Percentiles rank a stretch among this genome's conserved stretches.
Conservation (phyloP, 371 early-diverging fungal genomes). For the Rhizopus sp. region DNA sequence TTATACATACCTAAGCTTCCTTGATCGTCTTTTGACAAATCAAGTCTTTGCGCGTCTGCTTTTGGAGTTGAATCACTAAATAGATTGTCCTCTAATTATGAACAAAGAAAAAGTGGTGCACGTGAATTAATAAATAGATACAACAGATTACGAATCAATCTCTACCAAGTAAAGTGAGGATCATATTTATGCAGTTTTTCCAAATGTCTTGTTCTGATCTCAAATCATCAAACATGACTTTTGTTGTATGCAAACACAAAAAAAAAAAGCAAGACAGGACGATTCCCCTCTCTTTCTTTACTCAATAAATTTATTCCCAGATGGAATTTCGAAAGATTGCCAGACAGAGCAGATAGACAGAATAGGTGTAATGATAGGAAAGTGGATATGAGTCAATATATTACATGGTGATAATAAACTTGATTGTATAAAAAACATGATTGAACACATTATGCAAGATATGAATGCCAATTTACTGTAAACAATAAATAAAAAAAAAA, state of each 20-base stretch:
- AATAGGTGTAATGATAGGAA: too few relatives aligned
- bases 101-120: background rate
- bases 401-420: too few relatives aligned
- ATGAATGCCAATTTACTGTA: too few relatives aligned
- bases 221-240: conserved; percentile 27
- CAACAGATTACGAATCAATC: conserved; percentile 14
- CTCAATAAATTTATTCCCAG: background rate
- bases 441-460: too few relatives aligned
- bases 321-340: too few relatives aligned
- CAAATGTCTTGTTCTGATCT: conserved; percentile 39
- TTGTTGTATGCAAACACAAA: conserved; percentile 7
- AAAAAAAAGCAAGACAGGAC: background rate
- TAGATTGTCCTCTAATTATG: conserved; percentile 30
- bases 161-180: conserved; percentile 43
- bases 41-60: conserved; percentile 1
- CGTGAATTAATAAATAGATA: conserved; percentile 16
- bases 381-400: too few relatives aligned
- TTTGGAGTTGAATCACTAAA: conserved; percentile 19
- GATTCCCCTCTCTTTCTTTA: background rate
- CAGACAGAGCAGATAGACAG: too few relatives aligned
- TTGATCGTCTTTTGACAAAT: conserved; percentile 8
- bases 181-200: conserved; percentile 36
- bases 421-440: too few relatives aligned
- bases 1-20: conserved; percentile 13
- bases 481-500: too few relatives aligned